phyloP scores from a whole-genome alignment of 2,329 filamentous ascomycete species.

The Fusarium ambrosium region DNA sequence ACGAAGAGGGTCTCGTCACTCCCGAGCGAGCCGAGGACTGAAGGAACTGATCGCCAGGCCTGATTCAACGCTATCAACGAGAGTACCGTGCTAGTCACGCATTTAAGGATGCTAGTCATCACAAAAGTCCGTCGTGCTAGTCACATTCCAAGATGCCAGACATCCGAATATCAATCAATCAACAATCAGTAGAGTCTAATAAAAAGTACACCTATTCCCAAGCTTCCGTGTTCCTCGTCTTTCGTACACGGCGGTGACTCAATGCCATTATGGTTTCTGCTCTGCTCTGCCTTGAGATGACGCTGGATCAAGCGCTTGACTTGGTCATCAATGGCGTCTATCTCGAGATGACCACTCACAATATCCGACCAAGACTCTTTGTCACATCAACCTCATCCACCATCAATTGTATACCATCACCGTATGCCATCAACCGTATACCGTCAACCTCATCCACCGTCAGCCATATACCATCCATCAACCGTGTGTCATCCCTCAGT shows the following conservation, averaged over 20 bases:
- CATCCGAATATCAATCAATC: neutral
- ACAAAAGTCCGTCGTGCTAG: neutral
- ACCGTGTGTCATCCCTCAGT: constrained; percentile 6
- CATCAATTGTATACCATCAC: neutral
- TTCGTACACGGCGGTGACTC: constrained; percentile 11
- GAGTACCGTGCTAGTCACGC: neutral
- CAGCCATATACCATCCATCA: neutral
- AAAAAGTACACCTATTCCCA: constrained; percentile 21
- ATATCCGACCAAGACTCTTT: neutral
- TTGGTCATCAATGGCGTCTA: neutral
- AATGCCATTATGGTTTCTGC: neutral
- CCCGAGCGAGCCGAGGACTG: neutral
- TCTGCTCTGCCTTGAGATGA: neutral
- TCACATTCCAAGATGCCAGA: constrained; percentile 3
- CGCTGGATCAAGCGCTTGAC: constrained; percentile 5
- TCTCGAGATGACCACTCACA: neutral
- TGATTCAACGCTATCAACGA: neutral
- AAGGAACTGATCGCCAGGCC: neutral
- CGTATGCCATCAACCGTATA: neutral
- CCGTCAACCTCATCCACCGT: neutral
- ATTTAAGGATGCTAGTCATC: neutral
- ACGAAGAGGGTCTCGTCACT: constrained; percentile 26
- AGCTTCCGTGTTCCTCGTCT: constrained; percentile 26
- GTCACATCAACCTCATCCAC: neutral
- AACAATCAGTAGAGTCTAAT: constrained; percentile 17